Conservation (phyloP, 805 yeast species). For the Wickerhamomyces alni region DNA sequence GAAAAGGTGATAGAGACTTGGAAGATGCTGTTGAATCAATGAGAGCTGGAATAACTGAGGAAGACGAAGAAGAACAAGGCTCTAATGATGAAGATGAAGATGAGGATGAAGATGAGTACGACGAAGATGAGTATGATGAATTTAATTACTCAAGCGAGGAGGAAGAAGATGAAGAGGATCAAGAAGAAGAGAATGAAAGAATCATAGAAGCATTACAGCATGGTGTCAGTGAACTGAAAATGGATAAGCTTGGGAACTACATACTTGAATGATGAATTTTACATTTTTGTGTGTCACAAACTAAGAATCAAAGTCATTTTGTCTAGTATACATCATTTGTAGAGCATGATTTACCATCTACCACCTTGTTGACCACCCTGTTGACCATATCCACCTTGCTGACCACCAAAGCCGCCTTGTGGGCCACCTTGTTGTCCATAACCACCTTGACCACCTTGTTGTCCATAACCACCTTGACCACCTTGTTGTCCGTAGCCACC, state of each 20-base stretch:
- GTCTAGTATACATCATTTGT: no score
- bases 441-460: no score
- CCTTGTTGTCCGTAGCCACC: no score
- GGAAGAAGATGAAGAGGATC: slow-evolving; percentile 33
- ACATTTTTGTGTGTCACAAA: no score
- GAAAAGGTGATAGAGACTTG: slow-evolving; percentile 53
- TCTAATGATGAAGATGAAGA: slow-evolving; percentile 5
- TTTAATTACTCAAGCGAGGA: slow-evolving; percentile 25
- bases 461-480: no score
- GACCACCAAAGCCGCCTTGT: no score
- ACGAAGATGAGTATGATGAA: slow-evolving; percentile 28
- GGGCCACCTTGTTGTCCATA: no score
- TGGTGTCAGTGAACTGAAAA: slow-evolving; percentile 61
- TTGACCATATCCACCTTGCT: no score
- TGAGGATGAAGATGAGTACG: slow-evolving; percentile 45
- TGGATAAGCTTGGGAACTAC: slow-evolving; percentile 82
- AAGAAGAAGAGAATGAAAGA: slow-evolving; percentile 45
- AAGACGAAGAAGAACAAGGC: slow-evolving; percentile 22
- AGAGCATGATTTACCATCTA: slow-evolving; percentile 12
- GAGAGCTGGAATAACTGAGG: slow-evolving; percentile 40
- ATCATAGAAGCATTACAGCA: slow-evolving; percentile 64
- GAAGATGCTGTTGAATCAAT: slow-evolving; percentile 69
- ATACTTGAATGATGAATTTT: slow-evolving; percentile 42
- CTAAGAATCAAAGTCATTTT: no score
- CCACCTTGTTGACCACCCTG: slow-evolving; percentile 7